A percentile compares a stretch with the other conserved stretches of the same genome.
Conservation (phyloP, 495 filamentous ascomycete species). For the Zalerion maritima region DNA sequence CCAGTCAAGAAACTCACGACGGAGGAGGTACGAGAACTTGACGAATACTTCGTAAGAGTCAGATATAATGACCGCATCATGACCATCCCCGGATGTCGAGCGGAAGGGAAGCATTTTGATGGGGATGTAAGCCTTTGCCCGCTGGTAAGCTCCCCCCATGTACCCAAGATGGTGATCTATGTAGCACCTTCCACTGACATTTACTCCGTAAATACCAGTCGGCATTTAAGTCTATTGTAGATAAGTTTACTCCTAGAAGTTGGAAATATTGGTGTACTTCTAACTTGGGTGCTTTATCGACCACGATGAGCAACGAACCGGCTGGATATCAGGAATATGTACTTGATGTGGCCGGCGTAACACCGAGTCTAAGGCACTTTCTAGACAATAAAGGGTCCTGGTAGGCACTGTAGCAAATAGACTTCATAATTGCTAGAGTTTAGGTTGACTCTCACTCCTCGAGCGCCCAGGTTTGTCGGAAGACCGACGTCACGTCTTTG, state of each 20-base stretch:
- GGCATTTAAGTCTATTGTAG: constrained; percentile 63
- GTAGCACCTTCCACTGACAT: constrained; percentile 4
- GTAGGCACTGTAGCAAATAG: too few species aligned
- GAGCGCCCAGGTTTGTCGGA: too few species aligned
- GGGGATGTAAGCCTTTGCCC: constrained; percentile 69
- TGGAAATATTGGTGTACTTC: constrained; percentile 49
- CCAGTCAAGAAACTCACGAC: constrained; percentile 19
- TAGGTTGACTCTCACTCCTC: too few species aligned
- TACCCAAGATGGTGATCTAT: constrained; percentile 1
- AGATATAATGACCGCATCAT: constrained; percentile 62
- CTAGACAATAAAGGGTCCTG: too few species aligned
- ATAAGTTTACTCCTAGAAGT: constrained; percentile 56
- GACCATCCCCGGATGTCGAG: constrained; percentile 56
- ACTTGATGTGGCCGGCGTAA: constrained; percentile 1
- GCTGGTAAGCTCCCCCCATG: constrained; percentile 29
- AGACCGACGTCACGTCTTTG: too few species aligned
- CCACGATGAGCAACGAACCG: constrained; percentile 27
- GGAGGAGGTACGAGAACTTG: constrained; percentile 29
- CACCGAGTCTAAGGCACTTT: background rate
- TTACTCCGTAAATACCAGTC: constrained; percentile 23
- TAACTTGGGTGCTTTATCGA: constrained; percentile 39
- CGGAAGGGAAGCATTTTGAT: constrained; percentile 54
- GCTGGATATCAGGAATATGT: constrained; percentile 23
- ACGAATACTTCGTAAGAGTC: constrained; percentile 57
- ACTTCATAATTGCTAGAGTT: too few species aligned